Evolutionary conservation across 2,329 filamentous ascomycete genomes (phyloP), one percentile per base, ranked within the genome.

Genomic region (Penicillium palitans): DNA sequence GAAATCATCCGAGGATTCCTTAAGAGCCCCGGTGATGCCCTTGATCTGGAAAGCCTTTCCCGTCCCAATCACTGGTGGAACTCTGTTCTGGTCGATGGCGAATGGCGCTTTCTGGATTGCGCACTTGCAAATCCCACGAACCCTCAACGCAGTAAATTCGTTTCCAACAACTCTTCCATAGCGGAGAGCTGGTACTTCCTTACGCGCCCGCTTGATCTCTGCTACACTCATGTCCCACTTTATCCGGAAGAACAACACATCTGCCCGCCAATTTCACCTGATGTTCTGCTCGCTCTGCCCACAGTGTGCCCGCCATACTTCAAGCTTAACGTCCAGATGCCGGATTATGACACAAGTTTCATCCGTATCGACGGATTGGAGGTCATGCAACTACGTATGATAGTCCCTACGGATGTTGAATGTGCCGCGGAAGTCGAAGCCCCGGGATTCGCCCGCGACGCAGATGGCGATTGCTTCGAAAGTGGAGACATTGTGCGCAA

Each of bases 41-140:
- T 89, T 1, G 93, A 98, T 67, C 80, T 92, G 44, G 90, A 90
- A 61, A 88, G 89, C 58, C 86, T 93, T 73, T 90, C 91, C n/a
- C 86, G 88, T 31, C 84, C 93, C 0, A 99, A 99, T 70, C 95
- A 99, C 76, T 98, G 90, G 87, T 99, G 95, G 95, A 99, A 99
- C 67, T 88, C 91, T 0, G 91, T 98, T 19, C 79, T 97, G 37
- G 87, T 97, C 9, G 95, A 99, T 73, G 89, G 90, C 24, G 92
- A 97, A 76, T 99, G 95, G 95, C 89, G 95, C 51, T 90, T 98
- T 64, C 91, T 99, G 79, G 95, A 99, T 74, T 95, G 91, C 73
- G 96, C 91, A 37, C 81, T 99, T 48, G 92, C 95, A 4, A 93
- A 89, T 62, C 93, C 93, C 13, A 96, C 93, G 0, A 91, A 98